Conservation (phyloP, 176 grass and related monocot genomes). For the Carex scoparia region DNA sequence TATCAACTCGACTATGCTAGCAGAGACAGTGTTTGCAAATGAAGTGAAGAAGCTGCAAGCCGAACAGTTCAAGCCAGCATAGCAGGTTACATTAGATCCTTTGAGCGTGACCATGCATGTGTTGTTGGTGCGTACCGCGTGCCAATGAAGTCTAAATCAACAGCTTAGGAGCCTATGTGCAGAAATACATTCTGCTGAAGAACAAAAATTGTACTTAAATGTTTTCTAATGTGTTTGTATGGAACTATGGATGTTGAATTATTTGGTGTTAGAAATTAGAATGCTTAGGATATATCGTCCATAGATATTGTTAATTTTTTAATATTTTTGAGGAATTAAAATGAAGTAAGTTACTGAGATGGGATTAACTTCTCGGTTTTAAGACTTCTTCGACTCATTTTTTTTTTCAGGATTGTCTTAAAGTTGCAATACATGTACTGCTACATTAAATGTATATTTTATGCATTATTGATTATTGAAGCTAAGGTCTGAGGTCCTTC, state of each 20-base stretch:
- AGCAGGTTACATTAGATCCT: constrained; percentile 78
- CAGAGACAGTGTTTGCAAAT: constrained; percentile 57
- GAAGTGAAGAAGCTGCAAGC: constrained; percentile 92
- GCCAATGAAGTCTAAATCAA: constrained; percentile 64
- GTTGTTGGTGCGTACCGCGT: constrained; percentile 74
- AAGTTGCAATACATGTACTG: no score
- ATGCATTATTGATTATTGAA: no score
- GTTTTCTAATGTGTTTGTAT: background rate
- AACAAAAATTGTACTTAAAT: background rate
- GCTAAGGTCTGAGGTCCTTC: no score
- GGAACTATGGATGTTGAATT: background rate
- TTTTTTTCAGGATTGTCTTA: no score
- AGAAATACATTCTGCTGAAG: background rate
- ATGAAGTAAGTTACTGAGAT: no score
- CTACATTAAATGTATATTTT: no score
- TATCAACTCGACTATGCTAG: constrained; percentile 62
- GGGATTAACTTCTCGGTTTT: no score
- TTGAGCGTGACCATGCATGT: constrained; percentile 63
- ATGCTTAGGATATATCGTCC: background rate
- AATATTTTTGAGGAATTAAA: background rate
- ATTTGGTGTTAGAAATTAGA: background rate
- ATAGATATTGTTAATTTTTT: background rate
- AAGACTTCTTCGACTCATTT: no score
- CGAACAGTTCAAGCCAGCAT: constrained; percentile 67
- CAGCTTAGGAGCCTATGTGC: background rate